A percentile compares a stretch with the other conserved stretches of the same genome.
Evolutionary conservation across 2,329 filamentous ascomycete genomes (phyloP).

Genomic region (Sporothrix brasiliensis): DNA sequence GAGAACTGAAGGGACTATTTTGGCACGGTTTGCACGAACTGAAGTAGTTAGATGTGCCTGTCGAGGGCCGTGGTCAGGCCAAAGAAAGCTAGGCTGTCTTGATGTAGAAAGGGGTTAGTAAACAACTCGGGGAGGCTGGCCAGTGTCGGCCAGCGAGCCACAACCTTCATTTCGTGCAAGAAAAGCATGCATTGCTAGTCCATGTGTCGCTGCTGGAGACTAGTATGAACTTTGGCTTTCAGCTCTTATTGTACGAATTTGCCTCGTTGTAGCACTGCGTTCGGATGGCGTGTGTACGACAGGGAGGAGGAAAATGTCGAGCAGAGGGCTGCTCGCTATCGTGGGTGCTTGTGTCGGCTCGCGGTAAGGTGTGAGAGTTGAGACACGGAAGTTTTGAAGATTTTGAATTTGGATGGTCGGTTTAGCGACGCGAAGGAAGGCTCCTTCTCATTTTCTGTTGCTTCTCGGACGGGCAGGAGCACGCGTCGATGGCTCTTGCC

Average conservation of each 20-base stretch:
- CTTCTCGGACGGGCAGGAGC: background rate
- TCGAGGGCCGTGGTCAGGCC: background rate
- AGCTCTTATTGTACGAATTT: background rate
- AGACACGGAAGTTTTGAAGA: background rate
- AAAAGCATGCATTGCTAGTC: background rate
- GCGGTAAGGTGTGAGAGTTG: no score
- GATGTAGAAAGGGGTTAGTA: conserved; percentile 19
- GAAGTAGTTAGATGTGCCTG: background rate
- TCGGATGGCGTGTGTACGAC: background rate
- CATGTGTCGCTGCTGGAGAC: no score
- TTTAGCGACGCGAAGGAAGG: background rate
- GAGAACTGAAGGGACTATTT: no score
- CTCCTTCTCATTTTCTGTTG: background rate
- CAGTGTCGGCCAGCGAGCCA: background rate
- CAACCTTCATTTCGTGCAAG: background rate
- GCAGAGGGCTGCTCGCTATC: background rate
- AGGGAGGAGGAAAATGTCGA: background rate
- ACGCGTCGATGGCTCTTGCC: conserved; percentile 5
- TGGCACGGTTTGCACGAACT: background rate
- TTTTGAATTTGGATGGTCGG: background rate
- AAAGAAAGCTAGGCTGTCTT: background rate
- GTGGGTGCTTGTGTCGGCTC: background rate
- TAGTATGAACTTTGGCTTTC: no score
- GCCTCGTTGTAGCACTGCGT: background rate
- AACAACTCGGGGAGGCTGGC: background rate